Evolutionary conservation across 1,284 basidiomycete species (phyloP).

Genomic region (Athelia psychrophila): DNA sequence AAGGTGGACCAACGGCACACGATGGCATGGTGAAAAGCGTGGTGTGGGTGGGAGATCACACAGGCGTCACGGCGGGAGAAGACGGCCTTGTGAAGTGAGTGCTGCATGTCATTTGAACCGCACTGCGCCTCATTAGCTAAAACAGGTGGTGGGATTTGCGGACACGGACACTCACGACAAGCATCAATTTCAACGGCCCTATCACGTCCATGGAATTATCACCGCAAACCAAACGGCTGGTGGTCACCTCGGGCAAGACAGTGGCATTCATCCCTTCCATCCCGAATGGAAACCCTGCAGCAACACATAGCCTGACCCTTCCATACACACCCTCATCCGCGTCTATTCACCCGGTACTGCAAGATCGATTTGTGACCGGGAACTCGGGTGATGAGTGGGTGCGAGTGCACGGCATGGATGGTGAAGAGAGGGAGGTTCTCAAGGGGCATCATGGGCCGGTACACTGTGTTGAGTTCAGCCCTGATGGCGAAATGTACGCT

Average conservation of each 20-base stretch:
- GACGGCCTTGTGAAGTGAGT: slow-evolving; percentile 87
- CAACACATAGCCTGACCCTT: slow-evolving; percentile 67
- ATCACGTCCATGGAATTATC: slow-evolving; percentile 96
- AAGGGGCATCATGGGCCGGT: slow-evolving; percentile 99
- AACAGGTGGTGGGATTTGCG: slow-evolving; percentile 95
- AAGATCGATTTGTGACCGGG: slow-evolving; percentile 94
- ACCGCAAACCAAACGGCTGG: slow-evolving; percentile 79
- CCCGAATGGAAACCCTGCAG: slow-evolving; percentile 36
- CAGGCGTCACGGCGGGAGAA: slow-evolving; percentile 87
- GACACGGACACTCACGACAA: slow-evolving; percentile 68
- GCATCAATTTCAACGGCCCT: slow-evolving; percentile 72
- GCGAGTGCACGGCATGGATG: slow-evolving; percentile 88
- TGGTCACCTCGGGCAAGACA: slow-evolving; percentile 88
- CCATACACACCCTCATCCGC: slow-evolving; percentile 88
- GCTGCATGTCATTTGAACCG: not conserved
- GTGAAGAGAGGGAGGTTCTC: slow-evolving; percentile 85
- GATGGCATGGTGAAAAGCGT: slow-evolving; percentile 91
- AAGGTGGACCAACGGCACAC: slow-evolving; percentile 63
- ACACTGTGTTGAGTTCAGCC: slow-evolving; percentile 90
- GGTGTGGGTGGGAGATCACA: slow-evolving; percentile 87
- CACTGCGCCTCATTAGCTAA: no score
- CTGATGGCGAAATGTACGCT: slow-evolving; percentile 98
- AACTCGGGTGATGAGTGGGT: slow-evolving; percentile 94
- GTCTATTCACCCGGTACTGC: slow-evolving; percentile 85
- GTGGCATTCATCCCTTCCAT: slow-evolving; percentile 85